Conservation (phyloP, 108 stramenopile genomes). For the Cyclotella cryptica region DNA sequence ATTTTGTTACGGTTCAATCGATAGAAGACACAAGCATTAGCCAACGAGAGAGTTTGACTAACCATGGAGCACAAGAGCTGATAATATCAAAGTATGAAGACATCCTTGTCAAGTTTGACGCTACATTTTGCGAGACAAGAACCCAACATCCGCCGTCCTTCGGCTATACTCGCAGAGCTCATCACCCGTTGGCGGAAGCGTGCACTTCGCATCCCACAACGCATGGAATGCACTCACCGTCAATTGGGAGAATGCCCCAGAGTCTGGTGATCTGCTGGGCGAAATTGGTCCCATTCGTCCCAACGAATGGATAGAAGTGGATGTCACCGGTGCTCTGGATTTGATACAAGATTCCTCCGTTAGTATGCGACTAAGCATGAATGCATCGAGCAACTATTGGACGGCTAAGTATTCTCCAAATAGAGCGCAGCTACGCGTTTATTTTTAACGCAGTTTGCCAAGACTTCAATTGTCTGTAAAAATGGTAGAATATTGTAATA, state of each 20-base stretch:
- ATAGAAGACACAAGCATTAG: slow-evolving; percentile 27
- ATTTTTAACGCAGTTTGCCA: slow-evolving; percentile 13
- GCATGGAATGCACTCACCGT: slow-evolving; percentile 23
- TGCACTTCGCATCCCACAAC: slow-evolving; percentile 28
- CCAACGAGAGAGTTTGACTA: not conserved
- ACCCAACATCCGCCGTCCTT: slow-evolving; percentile 20
- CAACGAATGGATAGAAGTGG: slow-evolving; percentile 42
- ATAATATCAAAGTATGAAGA: slow-evolving; percentile 10
- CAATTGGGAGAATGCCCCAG: slow-evolving; percentile 34
- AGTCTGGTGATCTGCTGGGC: slow-evolving; percentile 3
- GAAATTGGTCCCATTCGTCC: slow-evolving; percentile 23
- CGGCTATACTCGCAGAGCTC: slow-evolving; percentile 37
- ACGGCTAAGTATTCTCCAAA: slow-evolving; percentile 25
- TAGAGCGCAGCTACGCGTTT: slow-evolving; percentile 30
- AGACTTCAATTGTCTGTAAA: not conserved
- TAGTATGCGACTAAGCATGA: slow-evolving; percentile 30
- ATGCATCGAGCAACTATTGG: slow-evolving; percentile 22
- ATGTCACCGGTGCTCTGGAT: slow-evolving; percentile 28
- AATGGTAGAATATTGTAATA: no score
- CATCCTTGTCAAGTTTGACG: slow-evolving; percentile 34
- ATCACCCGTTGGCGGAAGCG: slow-evolving; percentile 36
- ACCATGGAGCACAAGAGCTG: not conserved
- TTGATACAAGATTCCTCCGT: slow-evolving; percentile 11
- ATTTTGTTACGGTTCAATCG: slow-evolving; percentile 25
- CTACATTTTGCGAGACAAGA: slow-evolving; percentile 20